Evolutionary conservation across 345 rosid genomes (phyloP), one percentile per base, ranked within the genome.

Genomic region (Heritiera fomes): DNA sequence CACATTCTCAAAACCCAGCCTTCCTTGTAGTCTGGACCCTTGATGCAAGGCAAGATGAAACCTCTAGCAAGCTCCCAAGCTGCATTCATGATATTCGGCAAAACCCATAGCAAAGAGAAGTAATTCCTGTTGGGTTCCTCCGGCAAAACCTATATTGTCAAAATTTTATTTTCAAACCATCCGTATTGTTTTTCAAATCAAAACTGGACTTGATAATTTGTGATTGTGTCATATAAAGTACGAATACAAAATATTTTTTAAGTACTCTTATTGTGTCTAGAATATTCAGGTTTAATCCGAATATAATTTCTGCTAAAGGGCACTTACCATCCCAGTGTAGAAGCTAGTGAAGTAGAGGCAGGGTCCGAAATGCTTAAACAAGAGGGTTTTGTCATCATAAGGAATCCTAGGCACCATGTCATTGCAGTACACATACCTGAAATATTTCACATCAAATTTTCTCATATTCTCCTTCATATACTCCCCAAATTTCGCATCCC

Each of bases 91-190:
- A 56, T 10, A 84, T 86, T 85, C 1, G 95, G 95, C 43, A 88
- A 28, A 8, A 41, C 78, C 90, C 89, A 88, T 23, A 88, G 12
- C 45, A 84, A 49, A n/a, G 73, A 82, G 65, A 87, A 92, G 85
- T 90, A 88, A 82, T 91, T 91, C 87, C 87, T 92, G 83, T 90
- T 91, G 8, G 96, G 97, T 59, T 88, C 93, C 53, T 91, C 95
- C 13, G 58, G 11, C 56, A 87, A 40, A 17, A 90, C 85, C 95
- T 91, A 80, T 50, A 81, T n/a, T 59, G 41, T 32, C 38, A 34
- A 34, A 34, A 1, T 34, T 34, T 34, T 34, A 34, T 34, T 34
- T 34, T 34, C 3, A 34, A 34, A 34, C 38, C 38, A 34, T 34
- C 3, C 38, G 1, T 34, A 34, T 34, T 34, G 3, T 34, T 34